Base-by-base conservation (phyloP, 345 rosid genomes). In the Sisymbrium irio region DNA sequence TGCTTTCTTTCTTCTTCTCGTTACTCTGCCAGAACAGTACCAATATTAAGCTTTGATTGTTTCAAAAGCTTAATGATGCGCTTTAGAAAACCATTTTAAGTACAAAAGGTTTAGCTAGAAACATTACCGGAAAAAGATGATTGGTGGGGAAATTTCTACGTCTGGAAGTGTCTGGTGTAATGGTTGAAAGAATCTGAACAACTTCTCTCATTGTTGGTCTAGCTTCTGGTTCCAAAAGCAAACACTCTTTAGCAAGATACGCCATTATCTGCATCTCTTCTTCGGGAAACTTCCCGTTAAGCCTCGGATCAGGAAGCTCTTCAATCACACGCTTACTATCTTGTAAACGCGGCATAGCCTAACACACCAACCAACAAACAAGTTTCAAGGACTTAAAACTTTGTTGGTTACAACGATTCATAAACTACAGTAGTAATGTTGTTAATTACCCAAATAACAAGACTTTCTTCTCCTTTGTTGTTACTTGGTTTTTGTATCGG, bases 141-240 rank as follows among this genome's bases (percentile, higher is more conserved):
- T 77, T 87, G 14, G 74, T 81, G n/a, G 93, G 92, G 46, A 89
- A 75, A 50, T 67, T 85, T 79, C 88, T 86, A 80, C 89, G 85
- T 47, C 87, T 84, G 9, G 89, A 84, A 72, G 85, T 86, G 14
- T 90, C 90, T 1, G 93, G 93, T 73, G 84, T 79, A 15, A 95
- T 87, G 17, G 96, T 88, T 25, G 97, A 90, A 71, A 95, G 97
- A 80, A 92, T 95, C 76, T 95, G 97, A 73, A 90, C 99, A 79
- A 92, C 92, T 78, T 95, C 99, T 60, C 89, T 83, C 99, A 95
- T 95, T 72, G 93, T 88, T 61, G 99, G 99, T 28, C 97, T 85
- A 68, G 88, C 82, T 63, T 95, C 97, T 33, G 99, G 97, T 70
- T 92, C 97, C 77, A 88, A 69, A 68, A 86, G 83, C 81, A 95